A percentile compares a stretch with the other conserved stretches of the same genome.
These are phyloP conservation scores for Pyrenophora teres DNA, from an alignment of 2,329 filamentous ascomycete species.

Conservation along the genomic window DNA sequence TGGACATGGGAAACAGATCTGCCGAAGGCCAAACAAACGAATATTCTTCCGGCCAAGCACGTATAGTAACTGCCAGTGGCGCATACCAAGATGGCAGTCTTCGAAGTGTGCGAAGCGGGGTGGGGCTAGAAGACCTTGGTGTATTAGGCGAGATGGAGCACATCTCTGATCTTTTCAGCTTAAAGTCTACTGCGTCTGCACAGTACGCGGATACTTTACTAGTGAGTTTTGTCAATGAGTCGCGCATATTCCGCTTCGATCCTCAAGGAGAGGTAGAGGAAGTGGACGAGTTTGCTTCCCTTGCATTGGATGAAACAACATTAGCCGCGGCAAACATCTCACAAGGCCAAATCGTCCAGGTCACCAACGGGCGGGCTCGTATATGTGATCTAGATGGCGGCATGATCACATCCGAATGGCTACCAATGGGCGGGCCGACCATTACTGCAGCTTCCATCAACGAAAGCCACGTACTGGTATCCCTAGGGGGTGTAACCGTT, in stretches of 20 bases:
- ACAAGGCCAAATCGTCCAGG: conserved; percentile 70
- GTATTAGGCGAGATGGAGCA: conserved; percentile 78
- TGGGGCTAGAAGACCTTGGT: conserved; percentile 86
- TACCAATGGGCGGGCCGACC: conserved; percentile 51
- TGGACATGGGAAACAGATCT: conserved; percentile 90
- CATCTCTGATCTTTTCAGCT: conserved; percentile 73
- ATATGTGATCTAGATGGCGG: conserved; percentile 65
- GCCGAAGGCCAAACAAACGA: conserved; percentile 81
- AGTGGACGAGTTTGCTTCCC: conserved; percentile 72
- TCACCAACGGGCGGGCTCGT: conserved; percentile 67
- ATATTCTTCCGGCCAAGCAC: conserved; percentile 92
- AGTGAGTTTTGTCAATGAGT: conserved; percentile 81
- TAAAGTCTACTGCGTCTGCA: conserved; percentile 59
- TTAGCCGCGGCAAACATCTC: conserved; percentile 71
- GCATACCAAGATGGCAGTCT: conserved; percentile 87
- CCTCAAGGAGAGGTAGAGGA: conserved; percentile 81
- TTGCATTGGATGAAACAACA: conserved; percentile 72
- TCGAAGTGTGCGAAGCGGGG: conserved; percentile 88
- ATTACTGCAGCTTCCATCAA: conserved; percentile 84
- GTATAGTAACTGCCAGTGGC: conserved; percentile 90
- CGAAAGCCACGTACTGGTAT: conserved; percentile 69
- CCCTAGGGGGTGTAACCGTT: conserved; percentile 74
- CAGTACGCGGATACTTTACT: conserved; percentile 70
- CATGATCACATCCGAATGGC: conserved; percentile 64
- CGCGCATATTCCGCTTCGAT: conserved; percentile 79